Evolutionary conservation across 169 alveolate genomes (phyloP).

Genomic region (Cryptosporidium sp.): DNA sequence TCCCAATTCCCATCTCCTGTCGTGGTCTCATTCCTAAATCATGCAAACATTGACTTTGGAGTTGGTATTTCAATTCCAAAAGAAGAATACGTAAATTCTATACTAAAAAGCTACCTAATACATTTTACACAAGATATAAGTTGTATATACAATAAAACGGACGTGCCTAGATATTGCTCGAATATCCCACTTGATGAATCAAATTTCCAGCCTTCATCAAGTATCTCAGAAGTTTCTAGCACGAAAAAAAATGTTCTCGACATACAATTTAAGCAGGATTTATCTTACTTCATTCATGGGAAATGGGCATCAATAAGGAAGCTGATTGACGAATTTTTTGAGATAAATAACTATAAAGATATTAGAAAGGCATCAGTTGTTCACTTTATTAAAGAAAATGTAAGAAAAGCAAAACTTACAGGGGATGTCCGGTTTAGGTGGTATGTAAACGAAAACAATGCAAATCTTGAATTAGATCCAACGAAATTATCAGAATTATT

Average conservation of each 20-base stretch:
- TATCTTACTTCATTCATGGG: conserved; percentile 52
- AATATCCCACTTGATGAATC: conserved; percentile 1
- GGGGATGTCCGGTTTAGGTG: conserved; percentile 49
- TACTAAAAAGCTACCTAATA: conserved; percentile 5
- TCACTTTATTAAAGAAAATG: conserved; percentile 43
- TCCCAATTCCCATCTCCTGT: conserved; percentile 38
- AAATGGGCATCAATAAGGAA: conserved; percentile 32
- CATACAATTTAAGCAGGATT: conserved; percentile 15
- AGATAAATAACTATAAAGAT: conserved; percentile 13
- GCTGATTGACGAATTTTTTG: conserved; percentile 33
- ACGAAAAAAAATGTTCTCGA: neutral
- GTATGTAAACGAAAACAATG: conserved; percentile 30
- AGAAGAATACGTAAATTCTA: conserved; percentile 10
- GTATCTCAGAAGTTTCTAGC: neutral
- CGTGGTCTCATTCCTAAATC: conserved; percentile 49
- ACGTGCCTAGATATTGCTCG: neutral
- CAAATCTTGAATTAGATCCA: conserved; percentile 2
- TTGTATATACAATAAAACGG: conserved; percentile 40
- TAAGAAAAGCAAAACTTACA: conserved; percentile 1
- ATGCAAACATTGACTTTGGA: conserved; percentile 46
- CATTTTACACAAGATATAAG: conserved; percentile 20
- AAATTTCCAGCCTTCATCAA: neutral
- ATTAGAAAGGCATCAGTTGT: conserved; percentile 32
- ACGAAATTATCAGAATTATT: conserved; percentile 25
- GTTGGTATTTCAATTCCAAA: conserved; percentile 55